Percentiles rank a stretch among this genome's conserved stretches.
phyloP scores from a whole-genome alignment of 2,329 filamentous ascomycete species.

The Shiraia sp. region DNA sequence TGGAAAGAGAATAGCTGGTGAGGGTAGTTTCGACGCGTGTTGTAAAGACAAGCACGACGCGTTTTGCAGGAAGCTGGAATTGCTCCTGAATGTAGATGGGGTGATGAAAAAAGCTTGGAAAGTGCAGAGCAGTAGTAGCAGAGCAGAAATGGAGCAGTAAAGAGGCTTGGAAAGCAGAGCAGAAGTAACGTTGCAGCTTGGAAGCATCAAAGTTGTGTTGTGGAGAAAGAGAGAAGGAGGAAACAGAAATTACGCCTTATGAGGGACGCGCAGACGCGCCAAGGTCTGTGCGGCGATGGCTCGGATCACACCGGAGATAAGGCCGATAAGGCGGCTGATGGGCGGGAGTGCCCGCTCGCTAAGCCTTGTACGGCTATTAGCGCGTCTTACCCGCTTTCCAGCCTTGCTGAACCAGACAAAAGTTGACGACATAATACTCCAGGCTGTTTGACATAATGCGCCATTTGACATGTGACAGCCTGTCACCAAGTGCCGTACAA shows the following conservation, averaged over 20 bases:
- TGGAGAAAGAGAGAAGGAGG: conserved; percentile 2
- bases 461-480: too few species aligned
- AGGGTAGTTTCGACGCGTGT: not conserved
- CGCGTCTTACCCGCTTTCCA: too few species aligned
- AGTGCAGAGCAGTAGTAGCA: conserved; percentile 10
- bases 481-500: too few species aligned
- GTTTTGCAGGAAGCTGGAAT: conserved; percentile 5
- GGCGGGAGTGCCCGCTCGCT: too few species aligned
- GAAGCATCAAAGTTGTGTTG: conserved; percentile 7
- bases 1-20: not conserved
- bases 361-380: too few species aligned
- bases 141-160: conserved; percentile 4
- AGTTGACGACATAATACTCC: too few species aligned
- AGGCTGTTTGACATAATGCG: too few species aligned
- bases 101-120: conserved; percentile 5
- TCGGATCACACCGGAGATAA: too few species aligned
- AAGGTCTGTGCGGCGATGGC: not conserved
- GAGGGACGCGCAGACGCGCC: not conserved
- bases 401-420: too few species aligned
- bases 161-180: conserved; percentile 1
- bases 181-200: conserved; percentile 3
- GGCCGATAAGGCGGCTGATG: too few species aligned
- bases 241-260: not conserved
- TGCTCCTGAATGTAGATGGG: conserved; percentile 10
- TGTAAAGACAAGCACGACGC: conserved; percentile 13